These are phyloP conservation scores for Sindora glabra DNA, from an alignment of 306 rosid genomes.

Conservation along the genomic window DNA sequence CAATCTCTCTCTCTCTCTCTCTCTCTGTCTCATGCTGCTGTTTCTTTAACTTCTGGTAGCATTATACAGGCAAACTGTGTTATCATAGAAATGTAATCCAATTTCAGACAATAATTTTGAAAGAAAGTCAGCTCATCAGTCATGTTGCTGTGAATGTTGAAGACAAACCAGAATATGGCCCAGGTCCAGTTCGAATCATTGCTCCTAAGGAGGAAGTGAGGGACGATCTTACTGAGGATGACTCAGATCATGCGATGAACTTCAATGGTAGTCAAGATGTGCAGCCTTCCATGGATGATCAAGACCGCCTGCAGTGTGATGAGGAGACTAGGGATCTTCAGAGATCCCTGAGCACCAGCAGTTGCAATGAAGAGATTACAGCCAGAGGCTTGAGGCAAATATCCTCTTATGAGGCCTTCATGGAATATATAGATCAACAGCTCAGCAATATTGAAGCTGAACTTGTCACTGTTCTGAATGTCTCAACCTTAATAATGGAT, in stretches of 20 bases:
- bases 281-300: constrained; percentile 21
- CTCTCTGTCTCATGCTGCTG: not conserved
- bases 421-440: constrained; percentile 57
- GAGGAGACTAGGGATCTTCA: constrained; percentile 25
- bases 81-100: constrained; percentile 20
- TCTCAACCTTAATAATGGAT: constrained; percentile 51
- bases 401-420: constrained; percentile 51
- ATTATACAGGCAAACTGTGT: not conserved
- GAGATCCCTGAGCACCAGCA: constrained; percentile 1
- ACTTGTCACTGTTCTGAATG: constrained; percentile 54
- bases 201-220: constrained; percentile 40
- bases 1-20: too few relatives aligned
- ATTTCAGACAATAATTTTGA: constrained; percentile 74
- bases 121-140: constrained; percentile 77
- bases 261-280: constrained; percentile 25
- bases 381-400: constrained; percentile 31
- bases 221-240: constrained; percentile 21
- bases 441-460: constrained; percentile 64
- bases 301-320: constrained; percentile 23
- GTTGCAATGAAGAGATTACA: constrained; percentile 28
- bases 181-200: constrained; percentile 61
- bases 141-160: constrained; percentile 56
- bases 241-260: constrained; percentile 15
- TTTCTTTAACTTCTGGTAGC: not conserved
- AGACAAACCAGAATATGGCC: constrained; percentile 32